phyloP scores from a whole-genome alignment of 2,329 filamentous ascomycete species.

The Bipolaris zeicola region DNA sequence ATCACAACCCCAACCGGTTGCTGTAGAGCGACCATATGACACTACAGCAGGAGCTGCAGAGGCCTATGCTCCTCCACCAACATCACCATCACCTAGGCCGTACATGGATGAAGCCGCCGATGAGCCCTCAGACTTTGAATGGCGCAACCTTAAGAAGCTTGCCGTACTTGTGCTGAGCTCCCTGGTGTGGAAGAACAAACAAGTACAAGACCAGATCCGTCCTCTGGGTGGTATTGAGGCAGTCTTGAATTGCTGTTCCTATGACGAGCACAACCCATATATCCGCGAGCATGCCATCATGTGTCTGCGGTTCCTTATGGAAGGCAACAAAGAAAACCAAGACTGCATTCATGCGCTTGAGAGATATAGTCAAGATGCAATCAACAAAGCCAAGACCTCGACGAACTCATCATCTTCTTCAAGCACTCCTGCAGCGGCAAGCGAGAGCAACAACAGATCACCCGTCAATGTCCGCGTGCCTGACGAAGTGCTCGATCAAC shows the following conservation, averaged over 20 bases:
- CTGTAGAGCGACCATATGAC: constrained; percentile 71
- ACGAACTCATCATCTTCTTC: background rate
- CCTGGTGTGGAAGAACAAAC: constrained; percentile 82
- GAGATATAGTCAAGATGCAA: constrained; percentile 29
- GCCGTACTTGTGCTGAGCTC: constrained; percentile 89
- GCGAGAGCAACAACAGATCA: constrained; percentile 15
- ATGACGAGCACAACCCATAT: constrained; percentile 92
- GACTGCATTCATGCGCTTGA: constrained; percentile 70
- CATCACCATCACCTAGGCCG: constrained; percentile 49
- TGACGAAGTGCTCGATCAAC: constrained; percentile 55
- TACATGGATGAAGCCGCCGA: constrained; percentile 57
- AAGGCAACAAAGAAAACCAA: constrained; percentile 75
- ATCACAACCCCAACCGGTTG: constrained; percentile 44
- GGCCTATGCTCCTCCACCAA: constrained; percentile 48
- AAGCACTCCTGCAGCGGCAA: background rate
- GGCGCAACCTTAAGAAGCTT: constrained; percentile 88
- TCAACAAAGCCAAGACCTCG: constrained; percentile 20
- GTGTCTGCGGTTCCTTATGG: constrained; percentile 63
- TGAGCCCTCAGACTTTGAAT: constrained; percentile 70
- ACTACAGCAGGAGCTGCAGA: constrained; percentile 52
- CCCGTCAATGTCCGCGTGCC: constrained; percentile 48
- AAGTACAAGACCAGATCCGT: constrained; percentile 87
- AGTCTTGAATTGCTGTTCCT: constrained; percentile 84
- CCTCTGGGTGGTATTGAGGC: constrained; percentile 84
- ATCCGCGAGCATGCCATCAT: constrained; percentile 78